These are phyloP conservation scores for Aspergillus fijiensis DNA, from an alignment of 2,329 filamentous ascomycete genomes.

Conservation along the genomic window DNA sequence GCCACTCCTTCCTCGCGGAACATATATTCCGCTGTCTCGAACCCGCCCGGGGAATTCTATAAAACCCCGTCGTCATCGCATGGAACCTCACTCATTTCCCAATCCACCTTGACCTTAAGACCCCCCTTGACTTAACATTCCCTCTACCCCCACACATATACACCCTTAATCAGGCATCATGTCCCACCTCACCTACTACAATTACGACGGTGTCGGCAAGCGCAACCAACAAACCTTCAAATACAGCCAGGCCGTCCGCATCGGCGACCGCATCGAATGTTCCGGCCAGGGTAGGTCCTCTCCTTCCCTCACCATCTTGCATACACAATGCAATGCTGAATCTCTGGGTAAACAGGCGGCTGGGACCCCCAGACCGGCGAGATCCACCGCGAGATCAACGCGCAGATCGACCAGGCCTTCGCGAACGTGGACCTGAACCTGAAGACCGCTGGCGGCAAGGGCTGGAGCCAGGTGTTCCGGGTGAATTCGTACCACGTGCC, in stretches of 20 bases:
- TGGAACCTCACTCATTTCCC: background rate
- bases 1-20: background rate
- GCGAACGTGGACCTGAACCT: constrained; percentile 56
- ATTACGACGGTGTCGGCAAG: constrained; percentile 42
- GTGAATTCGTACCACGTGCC: constrained; percentile 50
- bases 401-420: constrained; percentile 56
- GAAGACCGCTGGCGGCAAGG: constrained; percentile 54
- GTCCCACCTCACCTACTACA: constrained; percentile 41
- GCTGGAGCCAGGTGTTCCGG: constrained; percentile 49
- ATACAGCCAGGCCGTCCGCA: constrained; percentile 52
- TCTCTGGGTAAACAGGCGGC: constrained; percentile 27
- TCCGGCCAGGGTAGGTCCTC: constrained; percentile 25
- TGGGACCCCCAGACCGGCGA: constrained; percentile 30
- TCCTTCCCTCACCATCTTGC: background rate
- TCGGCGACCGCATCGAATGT: constrained; percentile 50
- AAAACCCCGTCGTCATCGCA: too few species aligned
- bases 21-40: background rate
- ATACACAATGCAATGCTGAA: too few species aligned
- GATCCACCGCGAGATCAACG: constrained; percentile 40
- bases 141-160: too few species aligned
- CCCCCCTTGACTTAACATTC: too few species aligned
- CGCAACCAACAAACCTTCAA: constrained; percentile 31
- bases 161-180: constrained; percentile 20
- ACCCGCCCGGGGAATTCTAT: too few species aligned
- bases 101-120: too few species aligned